Base-by-base conservation (phyloP, 805 yeast species). In the Clavispora vitiphila region DNA sequence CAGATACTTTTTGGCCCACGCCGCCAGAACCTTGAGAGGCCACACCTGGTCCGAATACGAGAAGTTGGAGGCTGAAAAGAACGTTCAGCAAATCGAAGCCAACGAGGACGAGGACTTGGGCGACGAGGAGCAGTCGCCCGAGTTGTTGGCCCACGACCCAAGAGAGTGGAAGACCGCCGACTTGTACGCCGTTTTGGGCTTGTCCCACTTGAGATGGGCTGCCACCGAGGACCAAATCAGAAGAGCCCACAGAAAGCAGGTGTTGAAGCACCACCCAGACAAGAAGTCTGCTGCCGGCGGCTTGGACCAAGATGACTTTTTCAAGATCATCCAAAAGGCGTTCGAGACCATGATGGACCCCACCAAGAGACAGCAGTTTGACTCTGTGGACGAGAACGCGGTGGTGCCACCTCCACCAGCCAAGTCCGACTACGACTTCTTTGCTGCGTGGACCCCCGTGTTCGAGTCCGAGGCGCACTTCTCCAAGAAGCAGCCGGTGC, bases 11-110 rank as follows among this genome's bases (percentile, higher is more conserved):
- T 73, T 93, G 56, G 96, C 96, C 39, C 99, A 93, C 61, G 98
- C 98, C 44, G 81, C 96, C 54, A 86, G 99, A 76, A 79, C 95
- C 41, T 75, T 90, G 56, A 82, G 96, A 71, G 96, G 96, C 64
- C 96, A 95, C 72, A 88, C 98, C 38, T 93, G 97, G 96, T 88
- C 97, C 42, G 98, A 93, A 70, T 93, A 79, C 60, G 99, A 93
- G 71, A 83, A 85, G 64, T 72, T 89, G 53, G 95, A 90, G 76
- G 96, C 96, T 47, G 95, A 83, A 62, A 81, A 80, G 69, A 86
- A 86, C 66, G 95, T 86, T 57, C 76, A 77, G 56, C 67, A 68
- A 43, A 78, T 80, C 48, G 95, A 86, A 55, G 83, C 77, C 54
- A 60, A 76, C 48, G 67, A 62, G 44, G 79, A 76, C 45, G 86